Percentiles rank a stretch among this genome's conserved stretches.
Conservation (phyloP, 1,139 yeast species). For the Lodderomyces jiufengensis region DNA sequence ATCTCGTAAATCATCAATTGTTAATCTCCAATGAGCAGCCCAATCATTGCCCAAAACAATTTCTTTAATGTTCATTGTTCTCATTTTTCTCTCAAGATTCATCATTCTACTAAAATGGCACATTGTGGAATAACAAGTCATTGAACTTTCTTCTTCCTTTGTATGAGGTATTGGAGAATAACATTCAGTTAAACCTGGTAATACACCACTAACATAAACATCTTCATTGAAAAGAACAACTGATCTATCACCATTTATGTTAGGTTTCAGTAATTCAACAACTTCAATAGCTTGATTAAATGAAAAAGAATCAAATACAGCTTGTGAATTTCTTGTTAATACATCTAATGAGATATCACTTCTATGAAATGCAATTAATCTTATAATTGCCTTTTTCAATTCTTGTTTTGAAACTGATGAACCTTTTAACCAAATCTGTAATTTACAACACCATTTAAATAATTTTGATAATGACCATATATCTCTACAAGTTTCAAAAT, state of each 20-base stretch:
- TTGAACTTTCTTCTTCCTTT: conserved; percentile 10
- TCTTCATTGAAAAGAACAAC: conserved; percentile 22
- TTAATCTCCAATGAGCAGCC: conserved; percentile 72
- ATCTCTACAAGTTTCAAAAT: conserved; percentile 36
- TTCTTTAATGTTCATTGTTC: conserved; percentile 34
- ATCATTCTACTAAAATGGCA: conserved; percentile 36
- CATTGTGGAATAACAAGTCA: conserved; percentile 37
- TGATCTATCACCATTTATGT: conserved; percentile 13
- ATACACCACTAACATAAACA: conserved; percentile 31
- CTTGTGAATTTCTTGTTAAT: conserved; percentile 54
- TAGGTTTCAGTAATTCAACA: conserved; percentile 7
- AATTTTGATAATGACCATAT: conserved; percentile 39
- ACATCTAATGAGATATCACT: conserved; percentile 52
- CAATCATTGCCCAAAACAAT: conserved; percentile 53
- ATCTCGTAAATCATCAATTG: conserved; percentile 52
- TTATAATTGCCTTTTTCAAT: conserved; percentile 48
- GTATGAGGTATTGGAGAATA: conserved; percentile 29
- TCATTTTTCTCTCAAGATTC: conserved; percentile 34
- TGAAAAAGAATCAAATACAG: conserved; percentile 46
- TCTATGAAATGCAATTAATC: conserved; percentile 48
- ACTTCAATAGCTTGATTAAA: conserved; percentile 41
- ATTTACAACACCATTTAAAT: conserved; percentile 51
- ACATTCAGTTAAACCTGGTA: conserved; percentile 36
- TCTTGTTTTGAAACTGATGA: conserved; percentile 47
- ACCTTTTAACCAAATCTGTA: conserved; percentile 50